Evolutionary conservation across 2,329 filamentous ascomycete species (phyloP), one percentile per base, ranked within the genome.

Genomic region (Chaetomium sp.): DNA sequence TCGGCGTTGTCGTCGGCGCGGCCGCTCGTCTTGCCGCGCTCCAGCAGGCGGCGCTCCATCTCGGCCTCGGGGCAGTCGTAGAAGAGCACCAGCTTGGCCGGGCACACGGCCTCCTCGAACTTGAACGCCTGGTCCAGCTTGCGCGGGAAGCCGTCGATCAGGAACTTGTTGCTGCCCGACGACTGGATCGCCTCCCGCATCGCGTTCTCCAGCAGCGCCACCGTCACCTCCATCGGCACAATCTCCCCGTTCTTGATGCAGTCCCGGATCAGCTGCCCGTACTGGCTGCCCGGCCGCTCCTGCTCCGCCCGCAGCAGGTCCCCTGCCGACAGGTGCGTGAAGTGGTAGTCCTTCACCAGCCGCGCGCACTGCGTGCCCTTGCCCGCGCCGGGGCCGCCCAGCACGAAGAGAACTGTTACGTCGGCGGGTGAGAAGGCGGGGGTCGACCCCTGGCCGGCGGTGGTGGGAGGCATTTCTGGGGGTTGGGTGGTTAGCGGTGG

Each of bases 191-290:
- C 83, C 9, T 85, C 87, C 63, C 83, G 84, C 92, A 99, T 98
- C 65, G 93, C 92, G 78, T 97, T 96, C 80, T 97, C 93, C 51
- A 99, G 85, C 42, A 99, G 81, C 73, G 93, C 90, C 65, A 99
- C 90, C 5, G 95, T 99, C 58, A 98, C 93, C 78, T 98, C 94
- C 92, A 97, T 96, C n/a, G 95, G 95, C 69, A 99, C 95, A 77
- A 99, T 99, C 72, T 88, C 88, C 65, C 95, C 95, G 76, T 99
- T 90, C 75, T 90, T 91, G 83, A 99, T 99, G 81, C 95, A 93
- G 72, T 90, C 85, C 76, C 90, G 90, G 85, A 99, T 99, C 80
- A 98, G 85, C 70, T 93, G 87, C 76, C 95, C 95, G 77, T 96
- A 98, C 78, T 97, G 84, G 69, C 88, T 92, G 64, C 92, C 93